A percentile compares a stretch with the other conserved stretches of the same genome.
Conservation (phyloP, 352 stramenopile species). For the Phytophthora ohioensis region DNA sequence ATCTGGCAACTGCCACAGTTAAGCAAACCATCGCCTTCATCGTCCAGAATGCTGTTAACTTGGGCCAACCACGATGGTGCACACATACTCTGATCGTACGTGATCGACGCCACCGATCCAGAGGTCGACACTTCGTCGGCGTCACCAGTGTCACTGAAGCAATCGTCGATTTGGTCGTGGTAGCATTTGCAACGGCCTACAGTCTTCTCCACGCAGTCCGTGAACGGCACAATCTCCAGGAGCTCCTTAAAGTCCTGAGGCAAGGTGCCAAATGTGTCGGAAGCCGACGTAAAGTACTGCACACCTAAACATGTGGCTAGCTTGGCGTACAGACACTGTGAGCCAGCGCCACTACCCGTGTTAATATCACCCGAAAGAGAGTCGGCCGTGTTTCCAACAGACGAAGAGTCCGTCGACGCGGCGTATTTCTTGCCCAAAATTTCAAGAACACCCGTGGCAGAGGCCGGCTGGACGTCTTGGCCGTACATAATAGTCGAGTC, state of each 20-base stretch:
- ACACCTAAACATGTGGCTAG: constrained; percentile 77
- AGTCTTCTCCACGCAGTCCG: constrained; percentile 47
- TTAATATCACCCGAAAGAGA: constrained; percentile 36
- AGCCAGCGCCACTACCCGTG: constrained; percentile 38
- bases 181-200: constrained; percentile 60
- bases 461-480: constrained; percentile 52
- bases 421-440: constrained; percentile 74
- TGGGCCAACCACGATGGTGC: constrained; percentile 54
- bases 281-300: constrained; percentile 47
- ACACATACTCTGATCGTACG: constrained; percentile 72
- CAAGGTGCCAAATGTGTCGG: constrained; percentile 65
- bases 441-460: constrained; percentile 30
- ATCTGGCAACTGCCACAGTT: constrained; percentile 82
- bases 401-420: constrained; percentile 34
- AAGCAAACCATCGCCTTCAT: constrained; percentile 56
- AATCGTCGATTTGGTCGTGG: constrained; percentile 53
- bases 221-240: constrained; percentile 59
- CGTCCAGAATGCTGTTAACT: constrained; percentile 62
- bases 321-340: constrained; percentile 72
- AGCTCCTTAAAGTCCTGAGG: constrained; percentile 77
- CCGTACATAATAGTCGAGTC: constrained; percentile 84
- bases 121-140: constrained; percentile 49
- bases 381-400: constrained; percentile 40
- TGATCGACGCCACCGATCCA: constrained; percentile 31
- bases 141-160: constrained; percentile 51